Base-by-base conservation (phyloP, 208 protist species). In the Leishmania braziliensis region DNA sequence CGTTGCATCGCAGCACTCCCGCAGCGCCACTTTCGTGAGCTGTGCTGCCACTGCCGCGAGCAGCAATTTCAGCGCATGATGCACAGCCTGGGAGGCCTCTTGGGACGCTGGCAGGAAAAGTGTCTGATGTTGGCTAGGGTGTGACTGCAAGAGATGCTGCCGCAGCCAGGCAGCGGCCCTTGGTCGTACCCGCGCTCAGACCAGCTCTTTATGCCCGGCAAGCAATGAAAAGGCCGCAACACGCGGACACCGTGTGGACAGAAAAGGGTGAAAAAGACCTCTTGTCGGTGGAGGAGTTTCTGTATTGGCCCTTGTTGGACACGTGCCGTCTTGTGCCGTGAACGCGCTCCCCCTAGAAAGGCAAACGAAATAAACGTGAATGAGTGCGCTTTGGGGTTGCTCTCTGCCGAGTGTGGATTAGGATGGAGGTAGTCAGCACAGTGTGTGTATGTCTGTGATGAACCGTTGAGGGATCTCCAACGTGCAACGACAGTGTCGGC, bases 1-100 rank as follows among this genome's bases (percentile, higher is more conserved):
- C 53, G 81, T 1, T 63, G 75, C 29, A 66, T 71, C n/a, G 73
- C 69, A 8, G 56, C 60, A 20, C 56, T 80, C 29, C 69, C 76
- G n/a, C 76, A 76, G 10, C 76, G 76, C 9, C 80, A 78, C 76
- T 72, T 74, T 63, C 68, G 78, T 70, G 62, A 58, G 81, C 69
- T 84, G 48, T 58, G 71, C 12, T 80, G 46, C 18, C 75, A 63
- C 62, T 69, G 62, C 9, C 70, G 68, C 3, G 70, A 80, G 36
- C 81, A 68, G 39, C 62, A 65, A 72, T 80, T 43, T 46, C 68
- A 77, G 62, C 70, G 70, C 51, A 78, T 78, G 70, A 73, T 76
- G 76, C 75, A 50, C 53, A 53, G 76, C n/a, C 29, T 80, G 16
- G 76, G 26, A 26, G 53, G 9, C 79, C 50, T 58, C 51, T 82